Conservation (phyloP, 495 filamentous ascomycete genomes). For the Umbilicaria muhlenbergii region DNA sequence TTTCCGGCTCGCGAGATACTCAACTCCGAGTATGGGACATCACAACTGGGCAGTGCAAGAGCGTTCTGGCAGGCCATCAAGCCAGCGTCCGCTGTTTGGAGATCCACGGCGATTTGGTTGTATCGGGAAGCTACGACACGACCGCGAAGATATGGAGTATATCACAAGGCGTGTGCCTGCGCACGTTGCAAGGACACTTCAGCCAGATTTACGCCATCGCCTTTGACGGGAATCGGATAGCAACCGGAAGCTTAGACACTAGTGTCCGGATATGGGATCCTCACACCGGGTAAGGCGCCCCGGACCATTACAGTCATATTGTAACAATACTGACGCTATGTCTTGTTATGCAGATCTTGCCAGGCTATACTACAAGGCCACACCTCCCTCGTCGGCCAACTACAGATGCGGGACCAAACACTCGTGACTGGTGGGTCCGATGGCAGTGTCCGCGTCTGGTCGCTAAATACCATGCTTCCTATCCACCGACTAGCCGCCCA, state of each 20-base stretch:
- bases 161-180: constrained; percentile 74
- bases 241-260: constrained; percentile 94
- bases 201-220: constrained; percentile 98
- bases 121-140: constrained; percentile 94
- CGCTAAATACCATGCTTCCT: constrained; percentile 67
- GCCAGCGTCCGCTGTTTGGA: constrained; percentile 92
- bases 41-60: constrained; percentile 65
- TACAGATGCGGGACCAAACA: constrained; percentile 87
- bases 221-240: constrained; percentile 82
- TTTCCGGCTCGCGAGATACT: constrained; percentile 91
- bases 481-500: constrained; percentile 95
- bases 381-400: constrained; percentile 90
- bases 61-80: constrained; percentile 89
- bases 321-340: no score
- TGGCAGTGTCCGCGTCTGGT: constrained; percentile 92
- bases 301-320: no score
- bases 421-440: constrained; percentile 94
- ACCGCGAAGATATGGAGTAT: constrained; percentile 97
- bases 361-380: constrained; percentile 92
- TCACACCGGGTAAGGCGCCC: constrained; percentile 51
- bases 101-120: constrained; percentile 87
- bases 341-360: constrained; percentile 37
- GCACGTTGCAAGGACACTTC: constrained; percentile 87
- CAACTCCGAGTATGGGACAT: constrained; percentile 94
- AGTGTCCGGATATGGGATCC: constrained; percentile 97